Base-by-base conservation (phyloP, 139 green algal genomes). In the Coelastrella sp. region DNA sequence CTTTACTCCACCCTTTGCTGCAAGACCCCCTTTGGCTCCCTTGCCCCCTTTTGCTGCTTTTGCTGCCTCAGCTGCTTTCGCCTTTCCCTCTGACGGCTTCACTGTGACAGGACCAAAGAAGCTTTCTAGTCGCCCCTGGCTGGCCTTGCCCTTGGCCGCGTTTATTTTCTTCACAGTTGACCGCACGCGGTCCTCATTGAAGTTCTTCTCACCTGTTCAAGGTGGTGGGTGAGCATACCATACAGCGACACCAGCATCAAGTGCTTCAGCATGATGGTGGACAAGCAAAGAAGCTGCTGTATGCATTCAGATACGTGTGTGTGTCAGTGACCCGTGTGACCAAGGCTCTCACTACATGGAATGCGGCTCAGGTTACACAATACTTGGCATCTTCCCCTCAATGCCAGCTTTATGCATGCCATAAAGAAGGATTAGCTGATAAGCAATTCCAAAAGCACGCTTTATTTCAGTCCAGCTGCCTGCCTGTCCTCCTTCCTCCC, bases 131-230 rank as follows among this genome's bases (percentile, higher is more conserved):
- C 97, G 93, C 14, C 95, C 94, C 87, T 98, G 96, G 24, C 75
- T 94, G 49, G 91, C 91, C 91, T 97, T 98, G 87, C 93, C 85
- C 84, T 96, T 96, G 75, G 94, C 90, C 12, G 94, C 90, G 60
- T 95, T 94, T 59, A 98, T 95, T 61, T 93, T 90, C 56, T 93
- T 91, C 15, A 98, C 83, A 0, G 94, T 93, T 56, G 91, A 93
- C 35, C 95, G 94, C 20, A 99, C 93, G 15, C 98, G 93, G 9
- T 99, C 96, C 88, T 99, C 95, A 84, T 94, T 97, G 94, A 99
- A 99, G 59, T 91, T 93, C 87, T 99, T 99, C 87, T 99, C 98
- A 49, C 66, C 25, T 89, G 85, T n/a, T 70, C 14, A 78, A 78
- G 8, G 70, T 25, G 70, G 70, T 70, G 63, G 35, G 35, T 15